A percentile compares a stretch with the other conserved stretches of the same genome.
Conservation (phyloP, 352 stramenopile genomes). For the Phytophthora ohioensis region DNA sequence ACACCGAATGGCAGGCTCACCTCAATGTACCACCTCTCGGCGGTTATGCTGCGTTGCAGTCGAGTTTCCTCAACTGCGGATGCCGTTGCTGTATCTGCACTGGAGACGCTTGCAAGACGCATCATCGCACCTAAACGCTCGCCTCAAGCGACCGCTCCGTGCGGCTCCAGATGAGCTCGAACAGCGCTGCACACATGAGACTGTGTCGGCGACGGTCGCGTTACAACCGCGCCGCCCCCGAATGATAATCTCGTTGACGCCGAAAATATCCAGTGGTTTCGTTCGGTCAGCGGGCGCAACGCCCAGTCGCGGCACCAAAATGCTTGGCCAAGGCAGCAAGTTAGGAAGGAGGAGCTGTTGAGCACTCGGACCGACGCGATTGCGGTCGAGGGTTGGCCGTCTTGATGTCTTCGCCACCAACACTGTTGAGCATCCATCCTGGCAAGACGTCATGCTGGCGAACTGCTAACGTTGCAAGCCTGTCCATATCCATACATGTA, state of each 20-base stretch:
- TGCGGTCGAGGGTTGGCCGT: slow-evolving; percentile 1
- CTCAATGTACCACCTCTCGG: not conserved
- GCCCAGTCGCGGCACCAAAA: slow-evolving; percentile 25
- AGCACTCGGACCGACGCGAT: slow-evolving; percentile 11
- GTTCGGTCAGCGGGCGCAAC: slow-evolving; percentile 24
- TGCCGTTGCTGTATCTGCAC: slow-evolving; percentile 6
- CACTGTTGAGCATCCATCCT: slow-evolving; percentile 1
- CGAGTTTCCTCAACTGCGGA: not conserved
- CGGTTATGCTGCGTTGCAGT: not conserved
- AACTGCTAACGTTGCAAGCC: slow-evolving; percentile 29
- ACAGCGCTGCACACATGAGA: not conserved
- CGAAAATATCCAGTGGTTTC: slow-evolving; percentile 41
- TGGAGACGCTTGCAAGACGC: not conserved
- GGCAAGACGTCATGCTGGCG: slow-evolving; percentile 29
- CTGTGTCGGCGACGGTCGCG: too few species aligned
- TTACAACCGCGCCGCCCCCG: slow-evolving; percentile 7
- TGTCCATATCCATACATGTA: slow-evolving; percentile 20
- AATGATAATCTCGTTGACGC: slow-evolving; percentile 23
- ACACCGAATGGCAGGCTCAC: not conserved
- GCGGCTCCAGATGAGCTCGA: slow-evolving; percentile 24
- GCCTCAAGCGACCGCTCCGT: slow-evolving; percentile 5
- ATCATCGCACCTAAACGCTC: not conserved
- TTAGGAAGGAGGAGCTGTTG: slow-evolving; percentile 30
- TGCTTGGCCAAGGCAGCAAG: slow-evolving; percentile 21
- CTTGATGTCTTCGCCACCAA: slow-evolving; percentile 1